Percentiles rank a stretch among this genome's conserved stretches.
phyloP scores from a whole-genome alignment of 768 basidiomycete genomes.

The Strobilomyces echinocephalus region DNA sequence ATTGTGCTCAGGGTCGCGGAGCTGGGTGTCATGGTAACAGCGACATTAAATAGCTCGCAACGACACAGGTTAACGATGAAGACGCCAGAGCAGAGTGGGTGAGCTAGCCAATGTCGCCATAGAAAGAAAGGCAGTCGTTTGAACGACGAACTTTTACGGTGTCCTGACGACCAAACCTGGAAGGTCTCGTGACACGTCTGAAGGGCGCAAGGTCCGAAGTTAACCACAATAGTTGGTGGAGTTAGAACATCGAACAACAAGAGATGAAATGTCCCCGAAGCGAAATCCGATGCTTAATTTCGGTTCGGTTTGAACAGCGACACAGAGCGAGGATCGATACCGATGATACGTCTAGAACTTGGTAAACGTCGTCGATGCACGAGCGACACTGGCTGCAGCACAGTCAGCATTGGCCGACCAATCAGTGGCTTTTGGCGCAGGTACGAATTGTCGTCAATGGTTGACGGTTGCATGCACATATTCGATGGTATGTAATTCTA shows the following conservation, averaged over 20 bases:
- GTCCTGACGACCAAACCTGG: background rate
- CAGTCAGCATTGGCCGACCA: no score
- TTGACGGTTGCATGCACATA: no score
- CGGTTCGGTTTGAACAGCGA: background rate
- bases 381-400: no score
- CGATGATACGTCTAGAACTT: no score
- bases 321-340: no score
- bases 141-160: background rate
- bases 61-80: background rate
- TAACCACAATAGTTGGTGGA: no score
- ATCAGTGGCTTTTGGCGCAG: no score
- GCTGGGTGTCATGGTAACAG: background rate
- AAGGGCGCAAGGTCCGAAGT: no score
- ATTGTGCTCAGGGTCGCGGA: conserved; percentile 11
- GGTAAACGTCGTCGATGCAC: no score
- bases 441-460: no score
- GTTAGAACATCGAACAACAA: background rate
- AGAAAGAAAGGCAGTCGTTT: background rate
- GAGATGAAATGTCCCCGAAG: background rate
- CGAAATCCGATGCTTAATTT: background rate
- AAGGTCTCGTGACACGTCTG: background rate
- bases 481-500: no score
- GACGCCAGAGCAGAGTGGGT: background rate
- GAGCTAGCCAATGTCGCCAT: background rate
- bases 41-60: no score